Evolutionary conservation across 345 rosid genomes (phyloP), one percentile per base, ranked within the genome.

Genomic region (Litchi chinensis): DNA sequence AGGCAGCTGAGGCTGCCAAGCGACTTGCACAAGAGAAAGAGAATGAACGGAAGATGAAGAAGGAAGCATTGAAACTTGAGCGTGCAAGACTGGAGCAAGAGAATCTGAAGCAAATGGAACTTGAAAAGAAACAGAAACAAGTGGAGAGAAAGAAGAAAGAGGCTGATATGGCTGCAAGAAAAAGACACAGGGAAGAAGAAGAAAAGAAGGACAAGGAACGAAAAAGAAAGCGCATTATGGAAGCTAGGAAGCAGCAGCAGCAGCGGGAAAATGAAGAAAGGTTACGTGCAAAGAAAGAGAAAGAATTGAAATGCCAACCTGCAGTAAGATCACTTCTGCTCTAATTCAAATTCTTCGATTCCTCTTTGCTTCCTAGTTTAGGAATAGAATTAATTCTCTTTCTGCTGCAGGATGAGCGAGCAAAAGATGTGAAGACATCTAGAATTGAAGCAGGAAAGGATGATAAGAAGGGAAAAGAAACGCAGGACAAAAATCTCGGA

Each of bases 1-100:
- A 88, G 86, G 93, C 91, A 82, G 98, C 99, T 78, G 97, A 88
- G 84, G 94, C 91, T 77, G 91, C 95, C 46, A 93, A 86, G 82
- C 90, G 93, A 75, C 89, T 89, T 81, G 95, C 91, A 48, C 94
- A 92, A 86, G 88, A 91, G 85, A 94, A 87, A 84, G 98, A 97
- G 79, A 88, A 89, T 82, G 97, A 97, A 60, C 88, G 97, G 12
- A 94, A 87, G 87, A 79, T 88, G 88, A 89, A 90, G 86, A 97
- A 90, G 86, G 97, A 93, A 76, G 97, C 97, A 77, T 46, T 89
- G 87, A 93, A 89, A 83, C 79, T 88, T 78, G 95, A 92, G 85
- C 89, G 98, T 48, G 97, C 92, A 68, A 94, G 87, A 83, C 75
- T 83, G 74, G 96, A 87, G 93, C 90, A 85, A 77, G 90, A 89